Evolutionary conservation across 139 green algal species (phyloP).

Genomic region (Marvania coccoides): DNA sequence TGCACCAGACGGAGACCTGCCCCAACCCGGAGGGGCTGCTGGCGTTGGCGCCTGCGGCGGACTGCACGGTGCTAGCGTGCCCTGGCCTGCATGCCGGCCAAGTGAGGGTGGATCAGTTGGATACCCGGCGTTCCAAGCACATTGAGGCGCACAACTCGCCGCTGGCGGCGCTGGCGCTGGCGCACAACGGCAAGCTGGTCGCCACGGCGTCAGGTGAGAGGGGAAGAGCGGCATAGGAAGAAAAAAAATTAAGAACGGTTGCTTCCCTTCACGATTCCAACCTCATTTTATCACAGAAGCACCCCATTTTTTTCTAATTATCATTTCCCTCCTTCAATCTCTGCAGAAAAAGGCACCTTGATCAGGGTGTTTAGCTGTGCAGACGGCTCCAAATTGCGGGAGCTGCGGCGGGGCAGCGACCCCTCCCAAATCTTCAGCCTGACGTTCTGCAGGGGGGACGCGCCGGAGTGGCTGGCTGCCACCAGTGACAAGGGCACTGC

Average conservation of each 20-base stretch:
- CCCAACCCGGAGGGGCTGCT: conserved; percentile 78
- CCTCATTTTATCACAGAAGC: too few species aligned
- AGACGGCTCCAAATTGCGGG: conserved; percentile 72
- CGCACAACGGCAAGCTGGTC: conserved; percentile 73
- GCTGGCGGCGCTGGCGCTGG: conserved; percentile 70
- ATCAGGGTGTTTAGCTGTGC: conserved; percentile 82
- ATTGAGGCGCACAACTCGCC: conserved; percentile 77
- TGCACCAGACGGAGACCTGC: conserved; percentile 87
- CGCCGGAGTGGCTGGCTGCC: conserved; percentile 72
- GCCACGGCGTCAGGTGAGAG: conserved; percentile 80
- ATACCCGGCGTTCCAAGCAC: conserved; percentile 81
- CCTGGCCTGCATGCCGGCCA: conserved; percentile 85
- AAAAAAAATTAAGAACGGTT: too few species aligned
- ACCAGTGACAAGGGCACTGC: conserved; percentile 87
- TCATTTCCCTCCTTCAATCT: too few species aligned
- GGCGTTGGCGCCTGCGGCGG: conserved; percentile 66
- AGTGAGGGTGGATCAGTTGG: conserved; percentile 90
- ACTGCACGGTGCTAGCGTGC: conserved; percentile 85
- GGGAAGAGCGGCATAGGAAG: too few species aligned
- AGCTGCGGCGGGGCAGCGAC: conserved; percentile 85
- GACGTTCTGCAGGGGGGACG: conserved; percentile 44
- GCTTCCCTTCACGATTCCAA: too few species aligned
- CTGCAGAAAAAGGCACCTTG: conserved; percentile 68
- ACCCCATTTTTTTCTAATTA: too few species aligned
- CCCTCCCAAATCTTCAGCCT: conserved; percentile 78